Evolutionary conservation across 768 basidiomycete species (phyloP).

Genomic region (Lentinula aciculospora): DNA sequence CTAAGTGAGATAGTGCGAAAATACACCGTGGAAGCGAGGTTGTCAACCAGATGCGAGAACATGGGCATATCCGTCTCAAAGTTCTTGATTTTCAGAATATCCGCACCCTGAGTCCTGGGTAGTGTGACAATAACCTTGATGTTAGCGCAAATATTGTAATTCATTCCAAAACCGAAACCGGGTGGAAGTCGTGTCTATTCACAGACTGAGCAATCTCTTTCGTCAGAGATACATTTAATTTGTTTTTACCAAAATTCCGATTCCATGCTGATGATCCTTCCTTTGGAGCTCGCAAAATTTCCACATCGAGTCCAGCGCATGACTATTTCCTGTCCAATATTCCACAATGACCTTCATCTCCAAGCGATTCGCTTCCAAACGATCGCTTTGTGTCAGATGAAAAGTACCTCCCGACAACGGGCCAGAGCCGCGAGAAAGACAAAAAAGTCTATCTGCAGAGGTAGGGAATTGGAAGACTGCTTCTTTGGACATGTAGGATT

Average conservation of each 20-base stretch:
- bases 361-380: neutral
- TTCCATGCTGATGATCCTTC: neutral
- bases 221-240: no score
- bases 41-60: conserved; percentile 4
- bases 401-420: neutral
- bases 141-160: neutral
- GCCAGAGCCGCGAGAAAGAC: neutral
- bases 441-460: neutral
- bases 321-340: neutral
- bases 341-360: neutral
- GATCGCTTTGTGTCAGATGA: neutral
- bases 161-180: neutral
- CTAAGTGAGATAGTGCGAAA: conserved; percentile 5
- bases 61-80: conserved; percentile 3
- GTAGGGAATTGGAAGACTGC: neutral
- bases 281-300: neutral
- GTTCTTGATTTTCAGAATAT: neutral
- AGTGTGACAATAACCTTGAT: neutral
- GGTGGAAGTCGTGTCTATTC: neutral
- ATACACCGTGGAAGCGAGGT: neutral
- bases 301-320: neutral
- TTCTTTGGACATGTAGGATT: neutral
- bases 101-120: neutral
- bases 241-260: neutral
- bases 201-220: neutral